These are phyloP conservation scores for Pholiota conissans DNA, from an alignment of 768 basidiomycete genomes.

Conservation along the genomic window DNA sequence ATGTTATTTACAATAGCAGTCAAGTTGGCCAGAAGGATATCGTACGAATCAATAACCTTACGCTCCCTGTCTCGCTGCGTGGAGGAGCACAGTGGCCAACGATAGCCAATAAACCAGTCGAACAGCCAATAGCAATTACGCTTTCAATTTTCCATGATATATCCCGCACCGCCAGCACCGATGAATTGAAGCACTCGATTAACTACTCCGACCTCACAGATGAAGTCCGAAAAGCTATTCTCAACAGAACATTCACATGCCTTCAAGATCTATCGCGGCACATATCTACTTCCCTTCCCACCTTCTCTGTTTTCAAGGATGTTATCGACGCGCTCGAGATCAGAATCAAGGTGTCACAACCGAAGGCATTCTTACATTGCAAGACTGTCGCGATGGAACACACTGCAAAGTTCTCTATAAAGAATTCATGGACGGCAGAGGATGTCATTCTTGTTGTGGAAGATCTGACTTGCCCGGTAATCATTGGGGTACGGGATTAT, in stretches of 20 bases:
- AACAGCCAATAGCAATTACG: conserved; percentile 56
- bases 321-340: conserved; percentile 32
- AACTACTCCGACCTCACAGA: conserved; percentile 58
- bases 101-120: conserved; percentile 26
- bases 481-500: conserved; percentile 68
- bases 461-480: conserved; percentile 48
- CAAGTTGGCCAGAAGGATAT: conserved; percentile 20
- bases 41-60: conserved; percentile 51
- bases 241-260: conserved; percentile 31
- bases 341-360: conserved; percentile 43
- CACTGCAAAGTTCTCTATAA: conserved; percentile 20
- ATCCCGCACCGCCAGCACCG: conserved; percentile 44
- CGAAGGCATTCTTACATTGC: conserved; percentile 53
- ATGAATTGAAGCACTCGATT: conserved; percentile 59
- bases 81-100: conserved; percentile 48
- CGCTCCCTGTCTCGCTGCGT: conserved; percentile 38
- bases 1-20: conserved; percentile 20
- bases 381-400: conserved; percentile 42
- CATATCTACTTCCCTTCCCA: conserved; percentile 39
- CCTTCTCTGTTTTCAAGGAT: conserved; percentile 22
- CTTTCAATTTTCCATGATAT: conserved; percentile 54
- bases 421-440: conserved; percentile 20
- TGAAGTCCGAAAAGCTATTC: conserved; percentile 28
- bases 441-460: conserved; percentile 26
- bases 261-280: conserved; percentile 47